These are phyloP conservation scores for Lablab purpureus DNA, from an alignment of 306 rosid genomes.

Conservation along the genomic window DNA sequence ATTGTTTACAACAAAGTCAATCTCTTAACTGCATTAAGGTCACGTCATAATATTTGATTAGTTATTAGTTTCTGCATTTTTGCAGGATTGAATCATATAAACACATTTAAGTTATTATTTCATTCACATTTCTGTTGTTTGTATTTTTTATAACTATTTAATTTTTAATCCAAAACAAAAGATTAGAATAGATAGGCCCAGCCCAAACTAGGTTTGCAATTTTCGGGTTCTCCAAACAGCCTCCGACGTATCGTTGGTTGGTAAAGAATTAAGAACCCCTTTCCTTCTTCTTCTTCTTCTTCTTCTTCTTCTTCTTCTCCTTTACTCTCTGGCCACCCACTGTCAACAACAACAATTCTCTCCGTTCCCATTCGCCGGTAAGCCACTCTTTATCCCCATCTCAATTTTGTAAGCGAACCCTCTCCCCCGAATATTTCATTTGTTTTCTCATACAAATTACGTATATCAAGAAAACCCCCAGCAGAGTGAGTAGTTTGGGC, in stretches of 20 bases:
- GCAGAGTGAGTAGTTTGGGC: slow-evolving; percentile 25
- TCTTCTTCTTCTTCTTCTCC: not conserved
- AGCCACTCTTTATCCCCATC: not conserved
- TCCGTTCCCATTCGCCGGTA: slow-evolving; percentile 38
- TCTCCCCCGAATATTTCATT: not conserved
- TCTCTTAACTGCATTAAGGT: no score
- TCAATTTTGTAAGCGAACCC: not conserved
- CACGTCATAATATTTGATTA: no score
- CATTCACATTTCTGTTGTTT: no score
- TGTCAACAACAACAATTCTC: not conserved
- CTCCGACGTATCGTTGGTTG: not conserved
- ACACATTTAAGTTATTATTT: no score
- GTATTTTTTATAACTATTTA: no score
- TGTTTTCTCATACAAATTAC: not conserved
- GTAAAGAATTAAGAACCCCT: not conserved
- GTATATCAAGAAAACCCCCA: not conserved
- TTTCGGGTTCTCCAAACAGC: not conserved
- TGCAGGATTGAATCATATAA: no score
- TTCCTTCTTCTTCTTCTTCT: not conserved
- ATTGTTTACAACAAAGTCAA: no score
- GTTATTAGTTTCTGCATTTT: no score
- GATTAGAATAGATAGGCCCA: not conserved
- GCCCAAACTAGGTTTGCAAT: not conserved
- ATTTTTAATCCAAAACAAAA: no score
- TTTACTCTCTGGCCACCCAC: slow-evolving; percentile 22